Base-by-base conservation (phyloP, 2,329 filamentous ascomycete genomes). In the Huntiella decipiens region DNA sequence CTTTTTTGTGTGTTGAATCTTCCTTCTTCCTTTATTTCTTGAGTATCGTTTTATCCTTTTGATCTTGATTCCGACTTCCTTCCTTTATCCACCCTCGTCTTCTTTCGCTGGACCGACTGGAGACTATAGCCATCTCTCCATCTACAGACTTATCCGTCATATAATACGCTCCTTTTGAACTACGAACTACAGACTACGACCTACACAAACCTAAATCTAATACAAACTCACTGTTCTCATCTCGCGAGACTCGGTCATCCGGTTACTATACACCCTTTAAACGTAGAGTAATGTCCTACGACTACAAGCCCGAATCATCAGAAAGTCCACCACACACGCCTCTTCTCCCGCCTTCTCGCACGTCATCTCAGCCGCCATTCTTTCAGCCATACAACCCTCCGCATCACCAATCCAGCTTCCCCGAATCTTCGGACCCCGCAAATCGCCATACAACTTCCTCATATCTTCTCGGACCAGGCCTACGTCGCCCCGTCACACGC, bases 321-420 rank as follows among this genome's bases (percentile, higher is more conserved):
- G 22, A 49, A 39, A 50, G 48, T 12, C 48, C 45, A 19, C 48
- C 45, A 2, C 37, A 41, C 11, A 43, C 48, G 4, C 45, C 44
- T 17, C 35, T 44, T 16, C 45, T 44, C 7, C 37, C 45, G 8
- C 32, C 41, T 7, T 33, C 44, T 36, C 41, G 38, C 15, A 17
- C 40, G 4, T 17, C 33, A 5, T 37, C 34, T 3, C 37, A 38
- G 17, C 37, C 48, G 22, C 22, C 22, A 28, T 2, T 28, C 6
- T 28, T 28, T 28, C 22, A 28, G 5, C 22, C 22, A 28, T 28
- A 28, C 22, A 28, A 28, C 8, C 22, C 22, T 28, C 22, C 22
- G 8, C 22, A 28, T 28, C 22, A 28, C 22, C 22, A 28, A 28
- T 28, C 22, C 7, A 28, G 22, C 8, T 28, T 28, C 22, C 22